Base-by-base conservation (phyloP, 202 grass and related monocot genomes). In the Setaria italica region DNA sequence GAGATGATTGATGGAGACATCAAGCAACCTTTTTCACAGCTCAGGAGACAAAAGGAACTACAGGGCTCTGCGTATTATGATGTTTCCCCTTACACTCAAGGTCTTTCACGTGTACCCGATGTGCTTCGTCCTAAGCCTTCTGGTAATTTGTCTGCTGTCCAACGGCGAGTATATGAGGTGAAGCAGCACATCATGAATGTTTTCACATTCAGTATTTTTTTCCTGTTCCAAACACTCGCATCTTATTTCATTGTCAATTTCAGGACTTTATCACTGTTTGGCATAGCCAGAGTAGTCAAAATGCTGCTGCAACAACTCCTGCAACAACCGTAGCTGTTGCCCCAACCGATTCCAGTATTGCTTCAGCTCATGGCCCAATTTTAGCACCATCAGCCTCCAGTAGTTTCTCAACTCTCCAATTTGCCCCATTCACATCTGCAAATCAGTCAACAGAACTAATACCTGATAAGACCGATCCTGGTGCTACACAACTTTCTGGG, bases 201-300 rank as follows among this genome's bases (percentile, higher is more conserved):
- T 21, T 15, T 43, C 37, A 33, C 71, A 80, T 43, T 50, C n/a
- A 80, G 47, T 16, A 35, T 43, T 42, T 50, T 54, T 49, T 81
- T 75, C 47, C 20, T 65, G 42, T 49, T 63, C 19, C 56, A 57
- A 42, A 47, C 59, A 79, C 35, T 35, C 84, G 39, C 68, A 81
- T 86, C 34, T 82, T 70, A 64, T 30, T 48, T 67, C 66, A 39
- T 20, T 77, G 37, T 89, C 69, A 29, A 88, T 79, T 86, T 69
- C 84, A 99, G 96, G 96, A 99, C 80, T 99, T 99, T 78, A 90
- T 93, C 29, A 90, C 90, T 89, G 86, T 95, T 59, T 99, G 96
- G 96, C 93, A 99, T 57, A 86, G 90, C 65, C 93, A 98, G 72
- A 86, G 84, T 80, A 86, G 81, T 85, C 90, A 95, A 84, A 99